These are phyloP conservation scores for Bryum argenteum DNA, from an alignment of 225 moss, liverwort and hornwort genomes.

Conservation along the genomic window DNA sequence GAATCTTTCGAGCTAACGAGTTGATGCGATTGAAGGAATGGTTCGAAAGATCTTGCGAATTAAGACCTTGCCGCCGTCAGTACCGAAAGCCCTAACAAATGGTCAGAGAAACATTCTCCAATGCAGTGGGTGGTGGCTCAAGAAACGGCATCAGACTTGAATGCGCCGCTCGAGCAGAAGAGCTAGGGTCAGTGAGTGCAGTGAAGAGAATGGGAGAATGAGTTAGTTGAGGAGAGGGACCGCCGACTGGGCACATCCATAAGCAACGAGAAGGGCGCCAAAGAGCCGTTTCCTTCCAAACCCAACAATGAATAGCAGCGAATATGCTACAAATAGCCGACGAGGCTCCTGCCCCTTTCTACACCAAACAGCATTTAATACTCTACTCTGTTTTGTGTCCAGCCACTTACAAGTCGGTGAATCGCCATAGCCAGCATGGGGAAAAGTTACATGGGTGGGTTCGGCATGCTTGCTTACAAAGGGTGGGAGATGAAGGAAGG, in stretches of 20 bases:
- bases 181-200: neutral
- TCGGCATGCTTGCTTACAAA: neutral
- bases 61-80: conserved; percentile 22
- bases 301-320: conserved; percentile 1
- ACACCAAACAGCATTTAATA: conserved; percentile 8
- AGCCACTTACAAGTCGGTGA: conserved; percentile 25
- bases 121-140: neutral
- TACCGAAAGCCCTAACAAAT: conserved; percentile 25
- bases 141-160: neutral
- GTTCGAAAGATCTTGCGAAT: too few relatives aligned
- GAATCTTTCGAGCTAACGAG: neutral
- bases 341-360: neutral
- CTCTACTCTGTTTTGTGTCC: too few relatives aligned
- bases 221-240: conserved; percentile 11
- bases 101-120: neutral
- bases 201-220: neutral
- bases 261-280: conserved; percentile 26
- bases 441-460: too few relatives aligned
- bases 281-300: conserved; percentile 31
- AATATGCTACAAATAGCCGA: conserved; percentile 30
- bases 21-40: too few relatives aligned
- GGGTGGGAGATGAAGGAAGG: neutral
- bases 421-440: neutral
- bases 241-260: conserved; percentile 12
- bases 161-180: neutral